Base-by-base conservation (phyloP, 1,139 yeast species). In the Lodderomyces margitis region DNA sequence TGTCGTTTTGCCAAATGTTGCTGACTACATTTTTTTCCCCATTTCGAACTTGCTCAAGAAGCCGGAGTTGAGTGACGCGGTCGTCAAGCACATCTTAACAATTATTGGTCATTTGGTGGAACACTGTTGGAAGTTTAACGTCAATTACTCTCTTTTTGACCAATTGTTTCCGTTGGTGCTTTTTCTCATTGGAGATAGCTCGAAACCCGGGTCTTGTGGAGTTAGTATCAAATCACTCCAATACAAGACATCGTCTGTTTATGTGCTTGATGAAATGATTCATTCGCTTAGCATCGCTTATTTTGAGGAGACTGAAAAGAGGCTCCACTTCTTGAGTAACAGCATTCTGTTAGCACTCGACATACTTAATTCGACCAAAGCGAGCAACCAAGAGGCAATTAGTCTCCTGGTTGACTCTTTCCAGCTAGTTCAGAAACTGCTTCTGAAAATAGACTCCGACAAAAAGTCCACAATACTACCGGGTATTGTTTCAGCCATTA, bases 11-110 rank as follows among this genome's bases (percentile, higher is more conserved):
- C 51, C 62, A 5, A 66, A 61, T 21, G 45, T 71, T 15, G 75
- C 74, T 0, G 76, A 71, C 51, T 71, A 71, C 45, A 54, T 71
- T 3, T 71, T 71, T 49, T 69, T 61, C 42, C 77, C 77, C 1
- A 42, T 71, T 12, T 62, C 75, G 2, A 56, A 53, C 34, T 45
- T 70, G 30, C 48, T 71, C 24, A 65, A 66, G 46, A 64, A 59
- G 31, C 53, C 60, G 5, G 37, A 36, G 5, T 52, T 70, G 19
- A 50, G 49, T 20, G 62, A 56, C 21, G 24, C 46, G 1, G 54
- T 58, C 2, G 50, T 55, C 2, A 48, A 47, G 12, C 53, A 59
- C 37, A 47, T 70, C 4, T 51, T 70, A 21, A 49, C 52, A 4
- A 59, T 70, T 6, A 38, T 70, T 5, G 57, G 58, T 2, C 64